phyloP scores from a whole-genome alignment of 305 asterid species.

The Galium porrigens region DNA sequence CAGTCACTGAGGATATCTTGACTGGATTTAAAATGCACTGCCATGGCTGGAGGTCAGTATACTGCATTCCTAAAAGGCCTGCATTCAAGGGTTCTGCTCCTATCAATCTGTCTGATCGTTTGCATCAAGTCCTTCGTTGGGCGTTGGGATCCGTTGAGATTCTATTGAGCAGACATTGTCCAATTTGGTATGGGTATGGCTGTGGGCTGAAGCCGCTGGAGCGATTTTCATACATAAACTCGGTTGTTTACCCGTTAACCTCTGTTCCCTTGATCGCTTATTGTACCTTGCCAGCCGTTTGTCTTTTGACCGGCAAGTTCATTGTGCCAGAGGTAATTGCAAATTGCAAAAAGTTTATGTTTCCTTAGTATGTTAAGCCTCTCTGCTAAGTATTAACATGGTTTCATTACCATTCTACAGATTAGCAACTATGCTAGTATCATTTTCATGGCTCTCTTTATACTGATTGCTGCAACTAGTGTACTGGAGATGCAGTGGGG shows the following conservation, averaged over 20 bases:
- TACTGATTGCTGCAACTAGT: constrained; percentile 67
- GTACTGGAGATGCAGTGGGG: constrained; percentile 91
- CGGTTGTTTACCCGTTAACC: constrained; percentile 77
- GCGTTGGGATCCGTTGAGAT: constrained; percentile 93
- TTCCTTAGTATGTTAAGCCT: not conserved
- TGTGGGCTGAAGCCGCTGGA: constrained; percentile 85
- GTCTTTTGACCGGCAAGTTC: constrained; percentile 79
- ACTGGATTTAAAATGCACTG: constrained; percentile 97
- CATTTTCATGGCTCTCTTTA: constrained; percentile 62
- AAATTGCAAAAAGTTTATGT: not conserved
- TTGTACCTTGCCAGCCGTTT: constrained; percentile 83
- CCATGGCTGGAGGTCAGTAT: constrained; percentile 92
- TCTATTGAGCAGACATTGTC: constrained; percentile 80
- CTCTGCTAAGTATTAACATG: not conserved
- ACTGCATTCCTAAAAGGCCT: constrained; percentile 69
- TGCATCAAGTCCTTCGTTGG: constrained; percentile 94
- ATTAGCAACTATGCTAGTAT: constrained; percentile 84
- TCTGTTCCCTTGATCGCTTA: constrained; percentile 71
- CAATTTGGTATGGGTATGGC: constrained; percentile 92
- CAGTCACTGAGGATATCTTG: constrained; percentile 87
- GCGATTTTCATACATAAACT: constrained; percentile 75
- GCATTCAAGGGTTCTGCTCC: constrained; percentile 96
- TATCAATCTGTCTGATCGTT: constrained; percentile 86
- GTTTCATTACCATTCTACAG: constrained; percentile 26
- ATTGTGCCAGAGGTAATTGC: constrained; percentile 71